Evolutionary conservation across 2,329 filamentous ascomycete species (phyloP).

Genomic region (Trichophyton simii): DNA sequence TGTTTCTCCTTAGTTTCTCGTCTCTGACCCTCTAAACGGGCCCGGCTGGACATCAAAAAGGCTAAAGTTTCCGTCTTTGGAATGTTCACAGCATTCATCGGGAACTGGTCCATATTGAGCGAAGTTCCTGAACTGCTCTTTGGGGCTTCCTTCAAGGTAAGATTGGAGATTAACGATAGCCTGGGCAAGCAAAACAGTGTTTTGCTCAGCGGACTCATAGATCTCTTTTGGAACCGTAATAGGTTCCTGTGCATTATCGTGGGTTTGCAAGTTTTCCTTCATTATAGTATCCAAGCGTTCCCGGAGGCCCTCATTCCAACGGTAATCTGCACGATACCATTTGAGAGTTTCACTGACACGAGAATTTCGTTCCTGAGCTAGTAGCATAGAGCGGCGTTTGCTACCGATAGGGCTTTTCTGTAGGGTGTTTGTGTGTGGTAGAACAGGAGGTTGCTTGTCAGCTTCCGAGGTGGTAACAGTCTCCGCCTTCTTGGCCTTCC

Average conservation of each 20-base stretch:
- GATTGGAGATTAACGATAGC: conserved; percentile 11
- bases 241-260: not conserved
- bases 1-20: not conserved
- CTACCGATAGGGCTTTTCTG: not conserved
- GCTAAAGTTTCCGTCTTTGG: conserved; percentile 5
- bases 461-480: not conserved
- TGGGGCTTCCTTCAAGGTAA: conserved; percentile 6
- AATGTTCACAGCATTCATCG: conserved; percentile 4
- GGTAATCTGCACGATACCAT: conserved; percentile 10
- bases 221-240: not conserved
- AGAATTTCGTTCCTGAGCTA: not conserved
- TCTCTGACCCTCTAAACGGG: not conserved
- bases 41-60: conserved; percentile 6
- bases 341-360: conserved; percentile 9
- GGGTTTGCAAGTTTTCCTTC: conserved; percentile 3
- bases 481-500: not conserved
- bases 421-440: conserved; percentile 4
- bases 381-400: not conserved
- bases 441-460: conserved; percentile 5
- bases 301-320: conserved; percentile 7
- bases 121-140: conserved; percentile 9
- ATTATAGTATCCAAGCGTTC: conserved; percentile 8
- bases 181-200: conserved; percentile 7
- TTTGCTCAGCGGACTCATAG: conserved; percentile 5
- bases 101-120: conserved; percentile 11